These are phyloP conservation scores for Mycocentrospora acerina DNA, from an alignment of 2,329 filamentous ascomycete genomes.

Conservation along the genomic window DNA sequence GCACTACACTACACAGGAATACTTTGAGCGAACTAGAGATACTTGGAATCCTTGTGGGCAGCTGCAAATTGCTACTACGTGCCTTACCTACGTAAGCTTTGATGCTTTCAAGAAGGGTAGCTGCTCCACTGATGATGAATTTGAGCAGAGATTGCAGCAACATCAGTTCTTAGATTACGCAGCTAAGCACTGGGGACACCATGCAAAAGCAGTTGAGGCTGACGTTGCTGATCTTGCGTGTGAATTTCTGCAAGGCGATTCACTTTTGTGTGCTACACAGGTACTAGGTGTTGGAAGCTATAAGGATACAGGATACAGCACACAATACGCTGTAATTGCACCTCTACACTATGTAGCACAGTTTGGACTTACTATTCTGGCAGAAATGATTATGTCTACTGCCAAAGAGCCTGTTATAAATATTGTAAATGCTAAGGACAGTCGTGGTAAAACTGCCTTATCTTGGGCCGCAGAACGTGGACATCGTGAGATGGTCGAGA, in stretches of 20 bases:
- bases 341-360: constrained; percentile 3
- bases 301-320: constrained; percentile 2
- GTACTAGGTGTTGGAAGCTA: neutral
- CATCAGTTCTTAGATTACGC: constrained; percentile 33
- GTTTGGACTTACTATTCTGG: constrained; percentile 3
- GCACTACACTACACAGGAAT: constrained; percentile 33
- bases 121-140: constrained; percentile 14
- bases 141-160: constrained; percentile 13
- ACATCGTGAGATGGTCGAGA: neutral
- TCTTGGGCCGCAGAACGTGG: constrained; percentile 3
- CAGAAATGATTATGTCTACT: neutral
- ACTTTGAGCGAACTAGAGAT: constrained; percentile 27
- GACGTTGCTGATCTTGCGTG: constrained; percentile 6
- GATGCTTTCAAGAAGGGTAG: constrained; percentile 14
- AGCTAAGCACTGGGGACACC: constrained; percentile 27
- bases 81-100: constrained; percentile 34
- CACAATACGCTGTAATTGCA: neutral
- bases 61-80: constrained; percentile 20
- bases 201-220: constrained; percentile 5
- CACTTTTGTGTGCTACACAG: constrained; percentile 7
- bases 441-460: neutral
- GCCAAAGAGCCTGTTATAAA: neutral
- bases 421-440: constrained; percentile 5
- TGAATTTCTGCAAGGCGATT: constrained; percentile 1
- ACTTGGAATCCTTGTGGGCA: constrained; percentile 28